phyloP scores from a whole-genome alignment of 768 basidiomycete genomes.

The Pleurotus eryngii region DNA sequence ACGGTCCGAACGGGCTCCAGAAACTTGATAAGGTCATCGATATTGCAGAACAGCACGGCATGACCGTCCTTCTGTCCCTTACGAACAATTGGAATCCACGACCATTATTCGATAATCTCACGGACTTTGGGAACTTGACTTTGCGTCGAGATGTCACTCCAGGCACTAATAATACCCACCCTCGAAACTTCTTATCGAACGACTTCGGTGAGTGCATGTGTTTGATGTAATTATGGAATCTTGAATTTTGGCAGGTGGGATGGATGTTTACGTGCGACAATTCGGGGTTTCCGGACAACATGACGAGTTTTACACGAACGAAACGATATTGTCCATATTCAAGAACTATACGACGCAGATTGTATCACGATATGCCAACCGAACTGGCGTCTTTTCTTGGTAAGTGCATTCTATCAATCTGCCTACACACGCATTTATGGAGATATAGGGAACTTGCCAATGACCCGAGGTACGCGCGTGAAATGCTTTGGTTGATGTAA shows the following conservation, averaged over 20 bases:
- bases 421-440: background rate
- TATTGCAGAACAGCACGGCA: slow-evolving; percentile 36
- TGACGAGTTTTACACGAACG: slow-evolving; percentile 58
- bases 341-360: slow-evolving; percentile 55
- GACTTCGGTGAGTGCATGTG: slow-evolving; percentile 47
- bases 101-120: slow-evolving; percentile 16
- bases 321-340: slow-evolving; percentile 46
- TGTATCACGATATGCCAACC: slow-evolving; percentile 53
- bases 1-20: slow-evolving; percentile 43
- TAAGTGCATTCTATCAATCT: slow-evolving; percentile 17
- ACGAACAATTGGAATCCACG: slow-evolving; percentile 49
- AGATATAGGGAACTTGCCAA: slow-evolving; percentile 59
- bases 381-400: slow-evolving; percentile 52
- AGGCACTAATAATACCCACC: slow-evolving; percentile 35
- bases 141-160: slow-evolving; percentile 9
- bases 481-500: background rate
- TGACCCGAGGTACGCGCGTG: slow-evolving; percentile 49
- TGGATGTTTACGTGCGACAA: slow-evolving; percentile 62
- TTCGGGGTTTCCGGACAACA: slow-evolving; percentile 40
- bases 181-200: slow-evolving; percentile 56
- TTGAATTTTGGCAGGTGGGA: slow-evolving; percentile 42
- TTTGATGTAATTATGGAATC: slow-evolving; percentile 5
- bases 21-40: slow-evolving; percentile 41
- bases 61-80: slow-evolving; percentile 39
- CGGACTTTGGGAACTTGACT: background rate